Base-by-base conservation (phyloP, 2,329 filamentous ascomycete genomes). In the Xylariales sp. region DNA sequence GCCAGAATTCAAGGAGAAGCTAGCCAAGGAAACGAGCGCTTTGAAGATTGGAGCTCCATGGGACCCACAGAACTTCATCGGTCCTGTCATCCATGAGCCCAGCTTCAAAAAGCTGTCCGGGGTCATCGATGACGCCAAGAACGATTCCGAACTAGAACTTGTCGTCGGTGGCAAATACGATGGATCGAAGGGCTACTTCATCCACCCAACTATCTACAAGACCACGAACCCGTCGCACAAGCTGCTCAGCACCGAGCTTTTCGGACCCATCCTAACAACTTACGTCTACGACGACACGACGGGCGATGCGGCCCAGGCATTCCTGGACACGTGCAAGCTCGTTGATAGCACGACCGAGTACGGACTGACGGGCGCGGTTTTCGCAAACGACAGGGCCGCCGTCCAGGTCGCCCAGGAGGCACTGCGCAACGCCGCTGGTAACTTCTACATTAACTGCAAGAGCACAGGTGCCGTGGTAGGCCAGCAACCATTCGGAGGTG, bases 371-470 rank as follows among this genome's bases (percentile, higher is more conserved):
- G 92, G 92, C 10, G 86, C 91, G 66, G 84, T 95, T 62, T 95
- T 95, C 78, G 91, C 92, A 9, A 81, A 85, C 64, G 91, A 94
- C 79, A 84, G 92, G 48, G 80, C 84, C 54, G 90, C 86, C 14
- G 82, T 94, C 67, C 86, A 89, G 30, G 84, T 85, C 64, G 92
- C 91, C 0, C 91, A 94, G 79, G 87, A 93, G 73, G 86, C 84
- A 68, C 84, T 95, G 61, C 85, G 91, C 71, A 89, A 94, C 77
- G 83, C 90, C 0, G 92, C 92, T 0, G 92, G 92, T 49, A 95
- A 95, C 83, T 94, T 94, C 79, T 95, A 95, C 82, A 85, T 95
- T 81, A 95, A 94, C 83, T 92, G 90, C 83, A 94, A 94, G 86
- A 90, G 88, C 79, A 92, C 90, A 1, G 90, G 90, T 46, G 90